phyloP scores from a whole-genome alignment of 2,329 filamentous ascomycete genomes.

The Curvularia sp. region DNA sequence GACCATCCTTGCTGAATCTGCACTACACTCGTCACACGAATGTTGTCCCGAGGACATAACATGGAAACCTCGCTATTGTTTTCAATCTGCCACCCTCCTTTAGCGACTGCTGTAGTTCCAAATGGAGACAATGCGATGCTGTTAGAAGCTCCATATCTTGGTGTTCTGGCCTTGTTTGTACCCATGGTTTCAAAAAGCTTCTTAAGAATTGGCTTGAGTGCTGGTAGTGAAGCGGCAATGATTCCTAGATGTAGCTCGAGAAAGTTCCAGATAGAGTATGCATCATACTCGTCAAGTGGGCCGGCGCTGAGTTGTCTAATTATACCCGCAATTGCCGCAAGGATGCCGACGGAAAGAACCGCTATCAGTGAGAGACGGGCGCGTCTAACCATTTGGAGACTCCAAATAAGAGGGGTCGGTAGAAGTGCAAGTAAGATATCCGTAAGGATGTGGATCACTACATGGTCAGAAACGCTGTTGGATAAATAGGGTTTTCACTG shows the following conservation, averaged over 20 bases:
- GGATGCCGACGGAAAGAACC: conserved; percentile 51
- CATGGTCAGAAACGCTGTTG: neutral
- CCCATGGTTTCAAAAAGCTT: conserved; percentile 33
- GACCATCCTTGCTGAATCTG: neutral
- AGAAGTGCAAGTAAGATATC: conserved; percentile 53
- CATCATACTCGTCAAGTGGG: conserved; percentile 33
- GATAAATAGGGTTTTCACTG: too few species aligned
- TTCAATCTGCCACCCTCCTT: neutral
- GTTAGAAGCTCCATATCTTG: neutral
- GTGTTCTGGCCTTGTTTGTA: neutral
- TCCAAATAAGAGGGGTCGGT: conserved; percentile 55
- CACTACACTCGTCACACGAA: neutral
- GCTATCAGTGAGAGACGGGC: conserved; percentile 51
- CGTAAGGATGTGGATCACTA: conserved; percentile 51
- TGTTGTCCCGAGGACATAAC: neutral
- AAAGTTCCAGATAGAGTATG: conserved; percentile 57
- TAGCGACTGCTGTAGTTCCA: neutral
- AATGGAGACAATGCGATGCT: neutral
- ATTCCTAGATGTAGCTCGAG: conserved; percentile 57
- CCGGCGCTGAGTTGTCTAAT: conserved; percentile 54
- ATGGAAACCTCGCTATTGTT: neutral
- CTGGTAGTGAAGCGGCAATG: conserved; percentile 54
- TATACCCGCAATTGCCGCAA: conserved; percentile 55
- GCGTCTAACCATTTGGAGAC: conserved; percentile 53
- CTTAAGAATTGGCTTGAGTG: conserved; percentile 46